Percentiles rank a stretch among this genome's conserved stretches.
phyloP scores from a whole-genome alignment of 208 protist species.

The Leishmania mexicana region DNA sequence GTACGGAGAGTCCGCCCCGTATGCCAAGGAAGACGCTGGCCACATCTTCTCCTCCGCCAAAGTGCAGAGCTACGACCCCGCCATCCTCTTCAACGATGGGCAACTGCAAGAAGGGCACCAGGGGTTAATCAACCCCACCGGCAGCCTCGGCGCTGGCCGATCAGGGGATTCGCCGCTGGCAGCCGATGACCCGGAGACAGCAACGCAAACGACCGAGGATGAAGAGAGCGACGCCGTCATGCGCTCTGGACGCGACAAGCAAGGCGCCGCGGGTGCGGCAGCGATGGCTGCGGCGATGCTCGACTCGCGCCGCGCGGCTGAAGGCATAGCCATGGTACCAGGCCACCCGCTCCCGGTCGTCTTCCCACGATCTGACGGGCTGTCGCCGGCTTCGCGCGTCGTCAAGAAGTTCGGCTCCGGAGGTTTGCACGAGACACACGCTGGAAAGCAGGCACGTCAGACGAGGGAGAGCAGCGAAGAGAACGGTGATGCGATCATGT shows the following conservation, averaged over 20 bases:
- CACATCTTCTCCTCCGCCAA: slow-evolving; percentile 57
- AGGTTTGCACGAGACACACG: slow-evolving; percentile 19
- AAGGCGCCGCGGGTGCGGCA: slow-evolving; percentile 60
- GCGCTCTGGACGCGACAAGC: slow-evolving; percentile 57
- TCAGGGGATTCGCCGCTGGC: slow-evolving; percentile 21
- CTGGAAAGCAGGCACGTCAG: slow-evolving; percentile 18
- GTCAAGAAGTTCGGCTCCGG: slow-evolving; percentile 55
- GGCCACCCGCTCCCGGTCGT: slow-evolving; percentile 65
- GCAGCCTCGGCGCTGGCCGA: not conserved
- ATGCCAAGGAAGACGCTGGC: slow-evolving; percentile 37
- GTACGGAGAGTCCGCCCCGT: slow-evolving; percentile 52
- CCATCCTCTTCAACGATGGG: slow-evolving; percentile 51
- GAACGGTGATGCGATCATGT: slow-evolving; percentile 31
- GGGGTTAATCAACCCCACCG: not conserved
- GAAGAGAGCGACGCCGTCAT: slow-evolving; percentile 64
- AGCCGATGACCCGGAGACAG: slow-evolving; percentile 17
- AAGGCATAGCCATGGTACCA: slow-evolving; percentile 62
- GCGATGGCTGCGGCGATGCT: slow-evolving; percentile 67
- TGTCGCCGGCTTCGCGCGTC: slow-evolving; percentile 44
- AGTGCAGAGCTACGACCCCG: slow-evolving; percentile 59
- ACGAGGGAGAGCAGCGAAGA: slow-evolving; percentile 23
- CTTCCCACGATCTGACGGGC: slow-evolving; percentile 50
- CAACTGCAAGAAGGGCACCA: slow-evolving; percentile 38
- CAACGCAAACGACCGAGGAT: slow-evolving; percentile 31
- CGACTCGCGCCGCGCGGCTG: slow-evolving; percentile 46